Conservation (phyloP, 345 rosid genomes). For the Citrus australasica region DNA sequence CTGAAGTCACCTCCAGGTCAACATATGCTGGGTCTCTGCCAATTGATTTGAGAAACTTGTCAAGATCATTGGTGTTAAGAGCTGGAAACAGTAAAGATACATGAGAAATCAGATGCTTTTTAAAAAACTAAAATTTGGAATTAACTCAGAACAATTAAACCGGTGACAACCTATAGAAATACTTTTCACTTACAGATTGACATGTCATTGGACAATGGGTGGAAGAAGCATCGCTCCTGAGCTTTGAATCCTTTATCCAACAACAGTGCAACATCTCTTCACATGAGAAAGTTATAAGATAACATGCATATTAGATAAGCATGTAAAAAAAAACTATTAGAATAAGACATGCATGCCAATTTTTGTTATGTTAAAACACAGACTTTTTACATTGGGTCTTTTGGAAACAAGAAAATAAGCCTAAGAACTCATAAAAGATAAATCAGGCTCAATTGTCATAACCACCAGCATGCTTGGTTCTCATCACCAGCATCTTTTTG, state of each 20-base stretch:
- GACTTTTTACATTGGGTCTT: neutral
- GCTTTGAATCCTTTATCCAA: conserved; percentile 70
- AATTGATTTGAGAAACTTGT: conserved; percentile 70
- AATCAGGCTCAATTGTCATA: neutral
- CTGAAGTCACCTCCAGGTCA: conserved; percentile 65
- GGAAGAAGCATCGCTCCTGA: conserved; percentile 71
- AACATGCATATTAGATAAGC: neutral
- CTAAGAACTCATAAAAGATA: neutral
- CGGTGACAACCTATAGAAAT: neutral
- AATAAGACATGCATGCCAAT: neutral
- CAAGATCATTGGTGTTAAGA: conserved; percentile 53
- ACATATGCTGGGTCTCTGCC: conserved; percentile 61
- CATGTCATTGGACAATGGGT: conserved; percentile 77
- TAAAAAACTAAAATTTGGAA: neutral
- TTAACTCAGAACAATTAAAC: neutral
- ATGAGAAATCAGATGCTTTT: conserved; percentile 4
- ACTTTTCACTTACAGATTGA: conserved; percentile 58
- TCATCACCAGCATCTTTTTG: neutral
- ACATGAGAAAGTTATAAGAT: conserved; percentile 5
- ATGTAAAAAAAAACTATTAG: neutral
- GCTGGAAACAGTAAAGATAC: conserved; percentile 39
- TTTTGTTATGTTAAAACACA: neutral
- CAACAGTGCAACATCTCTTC: conserved; percentile 71
- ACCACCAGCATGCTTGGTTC: neutral
- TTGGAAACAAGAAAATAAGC: neutral